Evolutionary conservation across 257 asterid species (phyloP).

Genomic region (Osmanthus fragrans): DNA sequence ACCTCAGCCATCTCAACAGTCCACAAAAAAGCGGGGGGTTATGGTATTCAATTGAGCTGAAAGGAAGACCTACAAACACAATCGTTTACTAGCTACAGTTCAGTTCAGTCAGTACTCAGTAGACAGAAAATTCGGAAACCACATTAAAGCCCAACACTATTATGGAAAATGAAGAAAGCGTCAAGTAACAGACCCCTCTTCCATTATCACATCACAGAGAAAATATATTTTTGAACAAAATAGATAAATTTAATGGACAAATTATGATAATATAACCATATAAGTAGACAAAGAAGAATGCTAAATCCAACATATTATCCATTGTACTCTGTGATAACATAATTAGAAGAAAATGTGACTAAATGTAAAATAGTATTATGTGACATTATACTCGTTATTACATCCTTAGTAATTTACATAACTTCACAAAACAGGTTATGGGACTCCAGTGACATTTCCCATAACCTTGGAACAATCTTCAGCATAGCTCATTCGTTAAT

Average conservation of each 20-base stretch:
- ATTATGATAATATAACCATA: not conserved
- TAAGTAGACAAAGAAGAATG: not conserved
- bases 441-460: too few species aligned
- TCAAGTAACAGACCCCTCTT: not conserved
- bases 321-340: too few species aligned
- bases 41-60: not conserved
- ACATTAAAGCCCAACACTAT: not conserved
- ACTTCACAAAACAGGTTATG: too few species aligned
- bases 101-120: not conserved
- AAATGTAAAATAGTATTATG: too few species aligned
- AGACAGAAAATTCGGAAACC: not conserved
- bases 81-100: not conserved
- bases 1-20: slow-evolving; percentile 61
- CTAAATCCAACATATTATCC: not conserved
- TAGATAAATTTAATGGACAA: not conserved
- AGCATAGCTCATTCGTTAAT: too few species aligned
- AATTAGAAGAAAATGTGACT: too few species aligned
- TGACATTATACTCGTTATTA: too few species aligned
- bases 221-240: not conserved
- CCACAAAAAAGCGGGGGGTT: not conserved
- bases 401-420: too few species aligned
- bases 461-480: too few species aligned
- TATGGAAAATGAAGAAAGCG: not conserved
- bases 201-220: not conserved
- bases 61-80: slow-evolving; percentile 28